These are phyloP conservation scores for Abortiporus biennis DNA, from an alignment of 1,284 basidiomycete species.

Conservation along the genomic window DNA sequence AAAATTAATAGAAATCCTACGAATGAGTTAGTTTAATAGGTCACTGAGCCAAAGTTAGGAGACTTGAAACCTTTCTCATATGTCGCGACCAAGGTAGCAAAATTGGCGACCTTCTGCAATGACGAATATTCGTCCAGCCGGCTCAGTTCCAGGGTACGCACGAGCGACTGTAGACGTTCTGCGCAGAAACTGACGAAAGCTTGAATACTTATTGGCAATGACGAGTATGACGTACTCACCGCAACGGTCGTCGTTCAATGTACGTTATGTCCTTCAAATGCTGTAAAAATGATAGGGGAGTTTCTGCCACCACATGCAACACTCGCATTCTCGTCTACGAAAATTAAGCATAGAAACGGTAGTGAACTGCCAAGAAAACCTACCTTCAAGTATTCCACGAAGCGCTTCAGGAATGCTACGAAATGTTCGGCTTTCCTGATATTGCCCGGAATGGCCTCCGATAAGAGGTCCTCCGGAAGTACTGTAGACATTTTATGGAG, in stretches of 20 bases:
- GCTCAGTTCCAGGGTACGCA: conserved; percentile 88
- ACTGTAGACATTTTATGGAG: conserved; percentile 38
- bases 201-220: conserved; percentile 9
- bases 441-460: conserved; percentile 96
- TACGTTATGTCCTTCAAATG: conserved; percentile 99
- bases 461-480: conserved; percentile 90
- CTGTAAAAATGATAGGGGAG: conserved; percentile 95
- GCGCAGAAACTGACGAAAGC: conserved; percentile 77
- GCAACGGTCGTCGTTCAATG: conserved; percentile 93
- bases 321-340: conserved; percentile 94
- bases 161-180: conserved; percentile 90
- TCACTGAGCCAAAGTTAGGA: conserved; percentile 2
- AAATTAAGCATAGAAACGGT: neutral
- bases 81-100: conserved; percentile 95
- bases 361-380: neutral
- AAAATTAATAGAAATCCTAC: conserved; percentile 94
- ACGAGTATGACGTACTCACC: conserved; percentile 38
- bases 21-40: conserved; percentile 8
- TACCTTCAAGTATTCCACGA: conserved; percentile 98
- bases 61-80: conserved; percentile 83
- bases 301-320: conserved; percentile 98
- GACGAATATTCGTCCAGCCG: conserved; percentile 89
- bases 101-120: conserved; percentile 93
- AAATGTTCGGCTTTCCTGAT: conserved; percentile 99
- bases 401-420: conserved; percentile 95